These are phyloP conservation scores for Fusarium sp. DNA, from an alignment of 2,329 filamentous ascomycete species.

Conservation along the genomic window DNA sequence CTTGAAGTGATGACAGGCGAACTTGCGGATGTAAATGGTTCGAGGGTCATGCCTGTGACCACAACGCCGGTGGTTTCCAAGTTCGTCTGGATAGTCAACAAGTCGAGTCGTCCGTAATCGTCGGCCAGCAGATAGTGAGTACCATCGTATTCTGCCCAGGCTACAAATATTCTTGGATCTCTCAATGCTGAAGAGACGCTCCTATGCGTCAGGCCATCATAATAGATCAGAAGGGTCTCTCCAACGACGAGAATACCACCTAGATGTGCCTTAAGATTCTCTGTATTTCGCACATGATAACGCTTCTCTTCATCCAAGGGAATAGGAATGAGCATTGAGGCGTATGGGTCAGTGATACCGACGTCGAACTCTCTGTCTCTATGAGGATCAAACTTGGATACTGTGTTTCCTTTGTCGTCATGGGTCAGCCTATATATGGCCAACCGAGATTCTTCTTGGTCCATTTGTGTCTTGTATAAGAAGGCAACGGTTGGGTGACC, in stretches of 20 bases:
- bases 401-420: conserved; percentile 66
- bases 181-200: conserved; percentile 72
- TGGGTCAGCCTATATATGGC: conserved; percentile 69
- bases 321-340: conserved; percentile 72
- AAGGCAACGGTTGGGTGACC: conserved; percentile 69
- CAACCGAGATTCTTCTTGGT: conserved; percentile 64
- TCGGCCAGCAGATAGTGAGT: conserved; percentile 89
- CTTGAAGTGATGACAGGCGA: conserved; percentile 68
- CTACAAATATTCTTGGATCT: conserved; percentile 87
- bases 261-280: conserved; percentile 65
- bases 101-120: conserved; percentile 86
- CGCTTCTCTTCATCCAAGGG: conserved; percentile 67
- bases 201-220: conserved; percentile 79
- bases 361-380: conserved; percentile 67
- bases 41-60: conserved; percentile 78
- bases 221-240: conserved; percentile 85
- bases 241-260: conserved; percentile 81
- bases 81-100: conserved; percentile 80
- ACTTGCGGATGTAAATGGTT: conserved; percentile 51
- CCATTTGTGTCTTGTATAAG: conserved; percentile 65
- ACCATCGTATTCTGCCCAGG: conserved; percentile 87
- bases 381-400: conserved; percentile 64
- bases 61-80: conserved; percentile 72
- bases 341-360: conserved; percentile 65
- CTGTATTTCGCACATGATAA: conserved; percentile 68